A percentile compares a stretch with the other conserved stretches of the same genome.
These are phyloP conservation scores for Puccinia brachypodii DNA, from an alignment of 1,284 basidiomycete species.

Conservation along the genomic window DNA sequence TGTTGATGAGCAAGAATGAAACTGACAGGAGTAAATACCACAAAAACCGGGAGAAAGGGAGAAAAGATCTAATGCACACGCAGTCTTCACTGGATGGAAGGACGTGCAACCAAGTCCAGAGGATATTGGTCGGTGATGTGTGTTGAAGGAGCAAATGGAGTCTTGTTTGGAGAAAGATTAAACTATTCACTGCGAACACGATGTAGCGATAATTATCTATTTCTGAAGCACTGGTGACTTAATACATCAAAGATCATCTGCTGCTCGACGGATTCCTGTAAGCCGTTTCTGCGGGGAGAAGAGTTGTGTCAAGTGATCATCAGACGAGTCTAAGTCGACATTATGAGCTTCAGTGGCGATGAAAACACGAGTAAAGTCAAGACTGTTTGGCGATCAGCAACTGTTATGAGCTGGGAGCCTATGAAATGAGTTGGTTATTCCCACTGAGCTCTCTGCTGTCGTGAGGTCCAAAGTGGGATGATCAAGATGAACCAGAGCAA, in stretches of 20 bases:
- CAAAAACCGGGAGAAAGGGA: not conserved
- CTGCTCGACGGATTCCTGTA: not conserved
- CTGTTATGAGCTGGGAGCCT: not conserved
- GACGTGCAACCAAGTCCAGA: not conserved
- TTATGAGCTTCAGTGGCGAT: constrained; percentile 8
- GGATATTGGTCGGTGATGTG: not conserved
- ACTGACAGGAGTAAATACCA: not conserved
- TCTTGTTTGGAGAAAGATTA: not conserved
- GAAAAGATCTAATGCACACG: not conserved
- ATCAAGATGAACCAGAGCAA: constrained; percentile 28
- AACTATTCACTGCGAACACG: constrained; percentile 19
- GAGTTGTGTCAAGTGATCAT: constrained; percentile 14
- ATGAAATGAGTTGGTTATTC: not conserved
- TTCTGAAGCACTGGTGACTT: not conserved
- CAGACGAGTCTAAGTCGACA: not conserved
- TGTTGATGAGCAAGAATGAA: not conserved
- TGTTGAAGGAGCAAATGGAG: not conserved
- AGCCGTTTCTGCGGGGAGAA: not conserved
- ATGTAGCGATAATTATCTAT: not conserved
- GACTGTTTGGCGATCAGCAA: too few species aligned
- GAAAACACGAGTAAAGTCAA: not conserved
- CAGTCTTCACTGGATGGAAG: constrained; percentile 18
- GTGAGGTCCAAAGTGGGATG: not conserved
- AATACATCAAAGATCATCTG: not conserved
- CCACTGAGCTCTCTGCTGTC: not conserved